These are phyloP conservation scores for Tympanopsis confertula DNA, from an alignment of 2,329 filamentous ascomycete genomes.

Conservation along the genomic window DNA sequence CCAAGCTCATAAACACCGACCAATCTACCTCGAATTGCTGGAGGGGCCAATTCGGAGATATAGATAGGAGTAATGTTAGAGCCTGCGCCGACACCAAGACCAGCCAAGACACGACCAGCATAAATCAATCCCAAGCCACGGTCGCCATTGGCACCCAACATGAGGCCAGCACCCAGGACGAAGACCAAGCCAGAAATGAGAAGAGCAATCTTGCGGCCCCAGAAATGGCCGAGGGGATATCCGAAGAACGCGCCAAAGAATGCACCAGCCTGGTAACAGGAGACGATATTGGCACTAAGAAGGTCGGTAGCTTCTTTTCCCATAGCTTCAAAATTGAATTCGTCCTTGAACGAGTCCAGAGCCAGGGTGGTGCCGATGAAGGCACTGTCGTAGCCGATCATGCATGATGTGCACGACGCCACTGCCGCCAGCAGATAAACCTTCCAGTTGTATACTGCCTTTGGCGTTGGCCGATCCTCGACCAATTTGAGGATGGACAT, in stretches of 20 bases:
- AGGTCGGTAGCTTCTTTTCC: constrained; percentile 35
- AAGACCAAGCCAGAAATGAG: constrained; percentile 52
- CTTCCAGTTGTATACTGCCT: constrained; percentile 48
- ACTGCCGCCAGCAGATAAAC: constrained; percentile 41
- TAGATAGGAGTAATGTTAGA: constrained; percentile 55
- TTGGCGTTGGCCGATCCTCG: constrained; percentile 44
- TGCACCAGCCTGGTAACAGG: constrained; percentile 70
- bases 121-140: constrained; percentile 55
- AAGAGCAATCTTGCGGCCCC: constrained; percentile 56
- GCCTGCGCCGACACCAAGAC: constrained; percentile 49
- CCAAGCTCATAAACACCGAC: constrained; percentile 58
- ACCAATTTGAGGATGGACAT: constrained; percentile 37
- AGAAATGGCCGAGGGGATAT: constrained; percentile 53
- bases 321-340: constrained; percentile 53
- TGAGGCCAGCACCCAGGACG: constrained; percentile 58
- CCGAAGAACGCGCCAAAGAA: constrained; percentile 70
- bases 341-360: constrained; percentile 54
- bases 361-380: constrained; percentile 71
- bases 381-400: constrained; percentile 55
- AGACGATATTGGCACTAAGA: constrained; percentile 66
- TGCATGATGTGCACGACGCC: constrained; percentile 43
- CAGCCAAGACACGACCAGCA: constrained; percentile 49
- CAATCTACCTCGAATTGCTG: constrained; percentile 50
- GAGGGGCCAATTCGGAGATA: constrained; percentile 47
- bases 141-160: constrained; percentile 52